Evolutionary conservation across 305 asterid genomes (phyloP), one percentile per base, ranked within the genome.

Genomic region (Ilex paraguariensis): DNA sequence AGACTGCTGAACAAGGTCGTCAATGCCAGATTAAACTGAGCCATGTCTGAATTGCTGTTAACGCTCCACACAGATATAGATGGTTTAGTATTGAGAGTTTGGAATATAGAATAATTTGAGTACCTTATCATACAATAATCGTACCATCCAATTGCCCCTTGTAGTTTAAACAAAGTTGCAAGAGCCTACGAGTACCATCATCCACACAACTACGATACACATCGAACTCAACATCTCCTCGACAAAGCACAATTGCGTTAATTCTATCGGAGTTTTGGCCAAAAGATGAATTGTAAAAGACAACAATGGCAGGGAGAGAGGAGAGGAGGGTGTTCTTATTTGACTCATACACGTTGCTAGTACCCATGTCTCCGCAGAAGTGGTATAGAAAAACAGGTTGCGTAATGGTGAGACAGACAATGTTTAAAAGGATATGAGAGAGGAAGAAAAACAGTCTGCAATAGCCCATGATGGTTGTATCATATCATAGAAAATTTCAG

Each of bases 191-290:
- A 8, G 53, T 28, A 7, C 66, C 42, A 36, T 39, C 53, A 13
- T 49, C 14, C 0, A 72, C 64, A 56, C 77, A 68, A 17, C 3
- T 3, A 10, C 60, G 64, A 9, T 77, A 76, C 2, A 32, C 21
- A n/a, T 68, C 42, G 5, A 11, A 21, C 39, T 46, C 33, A 13
- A 72, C 61, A 62, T 76, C 81, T 8, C 77, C 75, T 58, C 81
- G 68, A 50, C 81, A 76, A 1, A 64, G 65, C 39, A 44, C 66
- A 3, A 65, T 54, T 3, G 64, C 66, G 32, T 64, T 52, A 5
- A 51, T 70, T 7, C 12, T 58, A 28, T 68, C 77, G 2, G 49
- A 11, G n/a, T n/a, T 55, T 45, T 30, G 56, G 30, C 77, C 81
- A 9, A 13, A 31, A 9, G 81, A 46, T 28, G 58, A 46, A 49